Evolutionary conservation across 2,329 filamentous ascomycete genomes (phyloP).

Genomic region (Mollisiaceae sp.): DNA sequence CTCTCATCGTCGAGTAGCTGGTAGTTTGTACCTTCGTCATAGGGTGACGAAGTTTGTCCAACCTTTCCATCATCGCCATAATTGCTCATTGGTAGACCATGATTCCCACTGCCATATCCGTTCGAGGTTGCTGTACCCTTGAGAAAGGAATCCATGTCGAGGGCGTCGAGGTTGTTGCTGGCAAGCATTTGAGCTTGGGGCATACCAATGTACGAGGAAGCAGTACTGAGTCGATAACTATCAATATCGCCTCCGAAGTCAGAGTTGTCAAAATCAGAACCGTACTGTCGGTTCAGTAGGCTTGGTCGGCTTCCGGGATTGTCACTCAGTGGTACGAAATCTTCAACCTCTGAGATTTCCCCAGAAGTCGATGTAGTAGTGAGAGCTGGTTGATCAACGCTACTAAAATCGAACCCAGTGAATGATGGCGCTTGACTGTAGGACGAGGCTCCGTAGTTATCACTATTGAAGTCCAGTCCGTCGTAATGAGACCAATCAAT

Average conservation of each 20-base stretch:
- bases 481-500: conserved; percentile 60
- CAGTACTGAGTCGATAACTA: conserved; percentile 54
- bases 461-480: conserved; percentile 55
- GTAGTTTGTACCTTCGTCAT: conserved; percentile 44
- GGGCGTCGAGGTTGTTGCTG: conserved; percentile 52
- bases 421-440: conserved; percentile 61
- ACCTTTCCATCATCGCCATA: conserved; percentile 47
- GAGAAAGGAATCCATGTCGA: conserved; percentile 63
- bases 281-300: conserved; percentile 49
- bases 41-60: conserved; percentile 46
- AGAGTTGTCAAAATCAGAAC: conserved; percentile 45
- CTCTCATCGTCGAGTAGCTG: conserved; percentile 54
- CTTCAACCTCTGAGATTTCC: conserved; percentile 70
- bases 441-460: conserved; percentile 57
- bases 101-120: conserved; percentile 23
- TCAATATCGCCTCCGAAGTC: conserved; percentile 49
- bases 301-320: conserved; percentile 35
- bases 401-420: conserved; percentile 58
- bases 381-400: conserved; percentile 60
- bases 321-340: conserved; percentile 53
- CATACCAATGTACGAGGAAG: conserved; percentile 54
- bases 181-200: conserved; percentile 52
- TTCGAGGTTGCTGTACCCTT: conserved; percentile 42
- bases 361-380: conserved; percentile 67
- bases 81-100: conserved; percentile 31